Evolutionary conservation across 2,329 filamentous ascomycete species (phyloP).

Genomic region (Ophiocordyceps camponoti-floridani): DNA sequence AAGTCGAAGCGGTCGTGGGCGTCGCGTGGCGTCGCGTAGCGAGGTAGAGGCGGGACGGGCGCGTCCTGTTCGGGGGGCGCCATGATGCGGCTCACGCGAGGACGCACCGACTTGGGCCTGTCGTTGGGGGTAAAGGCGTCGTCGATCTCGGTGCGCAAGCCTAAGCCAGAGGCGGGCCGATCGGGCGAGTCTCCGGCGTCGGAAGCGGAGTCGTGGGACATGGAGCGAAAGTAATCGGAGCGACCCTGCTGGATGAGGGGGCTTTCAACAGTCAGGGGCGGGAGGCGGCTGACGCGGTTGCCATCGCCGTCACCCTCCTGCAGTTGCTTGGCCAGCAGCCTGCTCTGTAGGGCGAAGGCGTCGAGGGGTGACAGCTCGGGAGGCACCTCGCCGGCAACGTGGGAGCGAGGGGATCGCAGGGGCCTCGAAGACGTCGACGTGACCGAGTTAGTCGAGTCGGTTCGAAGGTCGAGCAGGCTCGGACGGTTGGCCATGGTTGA

Average conservation of each 20-base stretch:
- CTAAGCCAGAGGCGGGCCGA: constrained; percentile 15
- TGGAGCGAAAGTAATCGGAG: constrained; percentile 64
- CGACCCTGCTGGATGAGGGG: constrained; percentile 59
- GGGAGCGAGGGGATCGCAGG: constrained; percentile 55
- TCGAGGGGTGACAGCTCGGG: constrained; percentile 88
- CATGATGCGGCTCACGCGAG: constrained; percentile 48
- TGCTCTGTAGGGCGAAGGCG: constrained; percentile 83
- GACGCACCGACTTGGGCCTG: constrained; percentile 58
- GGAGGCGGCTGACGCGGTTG: constrained; percentile 67
- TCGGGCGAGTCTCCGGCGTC: constrained; percentile 18
- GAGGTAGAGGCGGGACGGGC: constrained; percentile 26
- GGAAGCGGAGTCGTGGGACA: constrained; percentile 43
- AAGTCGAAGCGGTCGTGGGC: constrained; percentile 21
- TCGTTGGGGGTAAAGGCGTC: constrained; percentile 30
- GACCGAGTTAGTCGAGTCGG: constrained; percentile 33
- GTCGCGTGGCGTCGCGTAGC: constrained; percentile 19
- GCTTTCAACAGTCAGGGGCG: constrained; percentile 66
- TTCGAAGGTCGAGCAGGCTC: constrained; percentile 39
- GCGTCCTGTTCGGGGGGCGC: constrained; percentile 28
- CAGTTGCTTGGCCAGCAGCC: constrained; percentile 71
- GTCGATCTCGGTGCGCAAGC: constrained; percentile 36
- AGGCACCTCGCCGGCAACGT: constrained; percentile 64
- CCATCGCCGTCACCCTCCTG: constrained; percentile 61
- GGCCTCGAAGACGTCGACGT: constrained; percentile 28
- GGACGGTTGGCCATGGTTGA: constrained; percentile 35